Evolutionary conservation across 106 monocot species (phyloP), one percentile per base, ranked within the genome.

Genomic region (Allium sativum): DNA sequence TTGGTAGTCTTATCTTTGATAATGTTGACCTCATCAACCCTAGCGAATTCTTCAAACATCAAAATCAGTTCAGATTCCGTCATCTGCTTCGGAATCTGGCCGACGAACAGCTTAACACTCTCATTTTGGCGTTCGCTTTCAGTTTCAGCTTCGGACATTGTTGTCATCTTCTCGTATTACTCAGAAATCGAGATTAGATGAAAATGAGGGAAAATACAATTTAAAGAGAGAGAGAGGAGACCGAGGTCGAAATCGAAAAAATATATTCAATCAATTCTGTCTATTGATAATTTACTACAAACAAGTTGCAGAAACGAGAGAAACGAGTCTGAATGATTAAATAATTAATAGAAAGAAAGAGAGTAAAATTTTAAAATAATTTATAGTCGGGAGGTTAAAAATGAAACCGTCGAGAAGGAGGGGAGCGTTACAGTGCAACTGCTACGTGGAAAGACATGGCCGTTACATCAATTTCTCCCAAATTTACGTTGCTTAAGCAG

Each of bases 21-120:
- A 75, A 96, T 70, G 79, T 82, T 91, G 86, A 91, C 90, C 84
- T 96, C 90, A 68, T 91, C 96, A 43, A 96, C 87, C 68, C 87
- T 22, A 21, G 90, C 82, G 14, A 96, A 77, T 75, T 91, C 96
- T 77, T 76, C 75, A 73, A 96, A 96, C 87, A 96, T 62, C 42
- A 64, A 74, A 8, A 87, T 65, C 40, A 96, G 79, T 68, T 91
- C 77, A 43, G 48, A 72, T 79, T 96, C 96, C 70, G 82, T 80
- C 90, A 96, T 87, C 70, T 78, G 72, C 86, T 84, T 96, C 65
- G 96, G 96, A 17, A 96, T 82, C 73, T 95, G 95, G 14, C 95
- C 95, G 1, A 95, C 95, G 71, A 95, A 95, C 19, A 95, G 82
- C 84, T 95, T 95, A 71, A 95, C 90, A 72, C 82, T 82, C 73